phyloP scores from a whole-genome alignment of 352 stramenopile species.

The Saprolegnia parasitica region DNA sequence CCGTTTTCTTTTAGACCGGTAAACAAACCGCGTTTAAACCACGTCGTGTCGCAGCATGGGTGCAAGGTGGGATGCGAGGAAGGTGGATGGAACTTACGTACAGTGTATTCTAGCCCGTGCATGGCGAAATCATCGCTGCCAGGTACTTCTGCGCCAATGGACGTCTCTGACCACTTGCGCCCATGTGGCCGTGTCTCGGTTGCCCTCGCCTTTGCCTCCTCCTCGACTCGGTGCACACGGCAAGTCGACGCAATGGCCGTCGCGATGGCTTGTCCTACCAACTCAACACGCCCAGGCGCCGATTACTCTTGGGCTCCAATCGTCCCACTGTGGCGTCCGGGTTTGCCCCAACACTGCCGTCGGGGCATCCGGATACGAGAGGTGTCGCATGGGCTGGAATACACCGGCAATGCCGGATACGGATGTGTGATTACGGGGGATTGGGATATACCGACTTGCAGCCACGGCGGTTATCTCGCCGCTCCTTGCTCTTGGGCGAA shows the following conservation, averaged over 20 bases:
- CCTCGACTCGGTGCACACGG: no score
- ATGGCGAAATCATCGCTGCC: neutral
- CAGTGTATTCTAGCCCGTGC: neutral
- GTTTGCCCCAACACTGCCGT: neutral
- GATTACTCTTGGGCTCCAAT: neutral
- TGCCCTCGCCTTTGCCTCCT: neutral
- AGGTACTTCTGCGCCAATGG: neutral
- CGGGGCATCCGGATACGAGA: neutral
- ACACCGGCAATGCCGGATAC: neutral
- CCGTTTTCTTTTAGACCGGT: neutral
- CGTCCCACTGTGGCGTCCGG: neutral
- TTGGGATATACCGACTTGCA: conserved; percentile 2
- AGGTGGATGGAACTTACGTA: neutral
- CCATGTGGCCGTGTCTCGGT: no score
- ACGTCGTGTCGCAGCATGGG: neutral
- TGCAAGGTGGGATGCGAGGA: neutral
- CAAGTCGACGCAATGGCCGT: no score
- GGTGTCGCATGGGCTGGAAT: neutral
- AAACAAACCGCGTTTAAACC: neutral
- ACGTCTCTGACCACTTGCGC: no score
- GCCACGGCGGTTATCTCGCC: neutral
- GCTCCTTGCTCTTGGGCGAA: neutral
- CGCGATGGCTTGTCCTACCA: no score
- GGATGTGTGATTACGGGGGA: neutral
- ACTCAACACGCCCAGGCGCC: no score